Conservation (phyloP, 1,139 yeast genomes). For the Chernovozyma sophiae-reginae region DNA sequence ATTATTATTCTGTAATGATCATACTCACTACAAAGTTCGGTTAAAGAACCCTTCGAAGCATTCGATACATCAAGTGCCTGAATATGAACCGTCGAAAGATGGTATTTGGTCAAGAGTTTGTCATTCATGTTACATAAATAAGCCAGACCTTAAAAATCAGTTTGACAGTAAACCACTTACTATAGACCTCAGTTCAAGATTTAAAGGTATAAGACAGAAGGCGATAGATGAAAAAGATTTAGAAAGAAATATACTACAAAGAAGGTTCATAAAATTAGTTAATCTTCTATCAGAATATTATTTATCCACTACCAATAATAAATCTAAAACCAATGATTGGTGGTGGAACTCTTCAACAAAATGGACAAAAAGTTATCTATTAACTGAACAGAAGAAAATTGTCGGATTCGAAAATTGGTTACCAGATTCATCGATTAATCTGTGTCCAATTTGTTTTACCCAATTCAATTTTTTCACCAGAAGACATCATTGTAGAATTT, state of each 20-base stretch:
- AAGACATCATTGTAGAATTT: constrained; percentile 84
- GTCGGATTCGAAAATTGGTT: constrained; percentile 60
- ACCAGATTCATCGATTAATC: constrained; percentile 43
- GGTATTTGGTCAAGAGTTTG: constrained; percentile 78
- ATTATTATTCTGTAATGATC: constrained; percentile 59
- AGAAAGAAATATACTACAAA: constrained; percentile 55
- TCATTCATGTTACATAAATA: constrained; percentile 49
- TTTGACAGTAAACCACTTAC: constrained; percentile 15
- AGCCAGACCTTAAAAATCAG: constrained; percentile 49
- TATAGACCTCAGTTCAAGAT: constrained; percentile 46
- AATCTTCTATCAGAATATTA: constrained; percentile 19
- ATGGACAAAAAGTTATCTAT: constrained; percentile 1
- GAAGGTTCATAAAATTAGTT: constrained; percentile 50
- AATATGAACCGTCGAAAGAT: constrained; percentile 22
- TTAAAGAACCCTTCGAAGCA: constrained; percentile 36
- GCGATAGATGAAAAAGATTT: constrained; percentile 43
- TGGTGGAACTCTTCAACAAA: background rate
- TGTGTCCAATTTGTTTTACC: constrained; percentile 64
- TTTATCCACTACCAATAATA: constrained; percentile 15
- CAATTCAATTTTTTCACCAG: constrained; percentile 57
- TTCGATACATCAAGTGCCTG: constrained; percentile 15
- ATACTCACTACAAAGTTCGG: constrained; percentile 53
- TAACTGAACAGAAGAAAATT: constrained; percentile 40
- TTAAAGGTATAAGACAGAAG: constrained; percentile 34
- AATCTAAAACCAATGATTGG: background rate